Base-by-base conservation (phyloP, 148 eudicot genomes). In the Vaccinium darrowii region DNA sequence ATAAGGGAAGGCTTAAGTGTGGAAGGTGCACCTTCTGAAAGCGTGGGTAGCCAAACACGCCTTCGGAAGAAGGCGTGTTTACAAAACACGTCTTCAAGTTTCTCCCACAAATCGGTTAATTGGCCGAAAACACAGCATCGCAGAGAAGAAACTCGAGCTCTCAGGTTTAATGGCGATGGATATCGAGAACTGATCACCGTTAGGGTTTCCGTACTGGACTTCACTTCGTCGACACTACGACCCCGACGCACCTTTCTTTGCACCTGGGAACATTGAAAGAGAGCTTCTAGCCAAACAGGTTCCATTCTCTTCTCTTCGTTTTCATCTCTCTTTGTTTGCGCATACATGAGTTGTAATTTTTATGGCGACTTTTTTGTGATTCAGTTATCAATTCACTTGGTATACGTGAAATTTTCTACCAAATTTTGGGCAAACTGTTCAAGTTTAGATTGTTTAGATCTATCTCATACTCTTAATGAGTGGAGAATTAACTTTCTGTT, bases 241-340 rank as follows among this genome's bases (percentile, higher is more conserved):
- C 73, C 93, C 98, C 18, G 98, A 94, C 65, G 88, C 95, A 56
- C 88, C 91, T 52, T 97, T 97, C 88, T 97, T 97, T 86, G 87
- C 89, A 14, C 86, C 93, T 62, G 98, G 99, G 23, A 92, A 97
- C 82, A 50, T 97, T 50, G 95, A 97, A 83, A 87, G 99, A 62
- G 98, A 97, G 86, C 92, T 97, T 85, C 91, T 95, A 67, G 94
- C 95, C 60, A 96, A 97, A 87, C 97, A 97, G 98, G 99, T 96
- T n/a, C 39, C 82, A 18, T 50, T 12, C 81, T 39, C 39, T 57
- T 43, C n/a, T 53, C n/a, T 52, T 51, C 36, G 13, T 79, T 1
- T 79, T 53, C 81, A 7, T 30, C 30, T 79, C 49, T 12, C 13
- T 79, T 23, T 14, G 47, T 9, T 25, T 25, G 6, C 18, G 12